These are phyloP conservation scores for Eimeria necatrix DNA, from an alignment of 169 alveolate genomes.

Conservation along the genomic window DNA sequence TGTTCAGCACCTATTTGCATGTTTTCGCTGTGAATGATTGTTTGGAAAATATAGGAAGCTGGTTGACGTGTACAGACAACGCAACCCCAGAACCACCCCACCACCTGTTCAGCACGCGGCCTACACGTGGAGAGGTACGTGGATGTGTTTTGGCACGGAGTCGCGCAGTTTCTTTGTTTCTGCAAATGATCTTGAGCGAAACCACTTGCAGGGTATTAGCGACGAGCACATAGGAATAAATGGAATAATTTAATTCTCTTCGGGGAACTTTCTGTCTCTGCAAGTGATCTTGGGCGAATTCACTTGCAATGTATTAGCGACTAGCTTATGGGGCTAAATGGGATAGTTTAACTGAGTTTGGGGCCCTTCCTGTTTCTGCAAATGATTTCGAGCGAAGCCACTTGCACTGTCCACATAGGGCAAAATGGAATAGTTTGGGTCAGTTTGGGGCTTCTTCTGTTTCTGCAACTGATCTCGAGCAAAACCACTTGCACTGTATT, in stretches of 20 bases:
- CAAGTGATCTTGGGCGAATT: too few relatives aligned
- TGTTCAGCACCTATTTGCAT: neutral
- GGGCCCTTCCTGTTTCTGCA: too few relatives aligned
- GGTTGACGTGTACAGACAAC: constrained; percentile 41
- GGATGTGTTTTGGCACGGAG: neutral
- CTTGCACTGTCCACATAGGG: neutral
- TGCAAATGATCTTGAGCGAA: too few relatives aligned
- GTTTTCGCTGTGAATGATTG: neutral
- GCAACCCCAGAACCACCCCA: constrained; percentile 41
- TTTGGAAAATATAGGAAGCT: neutral
- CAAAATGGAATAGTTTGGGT: neutral
- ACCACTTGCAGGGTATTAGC: too few relatives aligned
- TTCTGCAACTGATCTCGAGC: neutral
- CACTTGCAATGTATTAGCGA: too few relatives aligned
- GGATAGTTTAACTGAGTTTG: too few relatives aligned
- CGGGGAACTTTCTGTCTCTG: too few relatives aligned
- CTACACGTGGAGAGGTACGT: constrained; percentile 24
- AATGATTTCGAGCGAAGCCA: neutral
- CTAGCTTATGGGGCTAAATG: too few relatives aligned
- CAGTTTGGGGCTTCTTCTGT: neutral
- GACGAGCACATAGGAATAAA: too few relatives aligned
- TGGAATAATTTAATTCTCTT: too few relatives aligned
- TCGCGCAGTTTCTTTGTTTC: neutral
- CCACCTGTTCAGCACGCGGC: constrained; percentile 30
- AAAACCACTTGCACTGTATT: neutral